Evolutionary conservation across 257 asterid genomes (phyloP).

Genomic region (Lithospermum erythrorhizon): DNA sequence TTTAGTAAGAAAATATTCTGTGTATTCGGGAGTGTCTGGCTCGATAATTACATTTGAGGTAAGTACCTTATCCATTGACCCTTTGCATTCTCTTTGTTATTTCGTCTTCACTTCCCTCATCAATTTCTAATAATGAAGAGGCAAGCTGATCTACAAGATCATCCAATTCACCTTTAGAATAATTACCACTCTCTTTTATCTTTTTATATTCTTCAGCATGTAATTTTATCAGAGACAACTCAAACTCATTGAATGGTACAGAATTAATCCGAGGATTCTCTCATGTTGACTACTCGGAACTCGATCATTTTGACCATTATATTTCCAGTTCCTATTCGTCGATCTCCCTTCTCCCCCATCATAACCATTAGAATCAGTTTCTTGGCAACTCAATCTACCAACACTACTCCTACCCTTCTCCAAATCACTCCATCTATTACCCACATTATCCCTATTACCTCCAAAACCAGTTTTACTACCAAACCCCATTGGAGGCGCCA

Average conservation of each 20-base stretch:
- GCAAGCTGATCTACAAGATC: constrained; percentile 41
- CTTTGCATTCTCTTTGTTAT: constrained; percentile 33
- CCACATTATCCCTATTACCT: constrained; percentile 3
- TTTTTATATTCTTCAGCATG: too few relatives aligned
- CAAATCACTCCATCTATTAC: constrained; percentile 21
- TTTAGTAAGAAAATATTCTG: neutral
- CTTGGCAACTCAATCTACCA: neutral
- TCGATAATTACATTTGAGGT: constrained; percentile 1
- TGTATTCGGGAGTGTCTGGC: too few relatives aligned
- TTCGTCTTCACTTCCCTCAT: constrained; percentile 42
- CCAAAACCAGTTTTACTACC: constrained; percentile 22
- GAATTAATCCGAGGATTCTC: constrained; percentile 9
- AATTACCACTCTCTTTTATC: constrained; percentile 12
- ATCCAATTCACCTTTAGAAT: constrained; percentile 22
- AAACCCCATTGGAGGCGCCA: constrained; percentile 48
- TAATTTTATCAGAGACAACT: constrained; percentile 29
- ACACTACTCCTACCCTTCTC: constrained; percentile 21
- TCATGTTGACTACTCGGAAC: constrained; percentile 6
- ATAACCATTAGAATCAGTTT: constrained; percentile 2
- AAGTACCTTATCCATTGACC: constrained; percentile 57
- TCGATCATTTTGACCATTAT: constrained; percentile 12
- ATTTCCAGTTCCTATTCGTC: constrained; percentile 3
- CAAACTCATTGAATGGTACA: constrained; percentile 26
- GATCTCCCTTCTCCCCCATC: neutral
- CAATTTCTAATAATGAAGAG: constrained; percentile 35